Evolutionary conservation across 257 asterid genomes (phyloP).

Genomic region (Henckelia pumila): DNA sequence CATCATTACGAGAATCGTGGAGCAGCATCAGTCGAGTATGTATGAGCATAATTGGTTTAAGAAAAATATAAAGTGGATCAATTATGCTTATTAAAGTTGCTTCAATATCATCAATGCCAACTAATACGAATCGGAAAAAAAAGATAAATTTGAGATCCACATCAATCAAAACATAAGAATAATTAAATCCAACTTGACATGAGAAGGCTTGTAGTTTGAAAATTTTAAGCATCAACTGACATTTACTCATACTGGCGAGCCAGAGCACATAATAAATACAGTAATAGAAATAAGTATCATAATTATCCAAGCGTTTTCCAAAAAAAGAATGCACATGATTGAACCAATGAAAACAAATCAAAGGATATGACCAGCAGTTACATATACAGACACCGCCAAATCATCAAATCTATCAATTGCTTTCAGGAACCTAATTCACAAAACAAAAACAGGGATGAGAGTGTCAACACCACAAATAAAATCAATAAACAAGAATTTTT

Average conservation of each 20-base stretch:
- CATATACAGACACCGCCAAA: slow-evolving; percentile 90
- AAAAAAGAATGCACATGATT: slow-evolving; percentile 11
- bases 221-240: neutral
- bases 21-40: slow-evolving; percentile 97
- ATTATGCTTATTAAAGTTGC: neutral
- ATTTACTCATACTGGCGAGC: neutral
- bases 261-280: neutral
- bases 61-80: slow-evolving; percentile 27
- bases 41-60: slow-evolving; percentile 47
- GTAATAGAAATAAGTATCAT: neutral
- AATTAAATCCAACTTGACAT: neutral
- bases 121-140: no score
- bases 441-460: slow-evolving; percentile 19
- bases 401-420: slow-evolving; percentile 85
- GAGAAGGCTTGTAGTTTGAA: neutral
- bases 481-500: neutral
- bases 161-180: no score
- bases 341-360: slow-evolving; percentile 15
- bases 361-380: slow-evolving; percentile 99
- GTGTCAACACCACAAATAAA: slow-evolving; percentile 2
- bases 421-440: slow-evolving; percentile 67
- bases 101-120: no score
- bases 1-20: slow-evolving; percentile 96
- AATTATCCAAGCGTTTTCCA: neutral
- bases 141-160: no score